Evolutionary conservation across 2,329 filamentous ascomycete genomes (phyloP).

Genomic region (Alternaria ethzedia): DNA sequence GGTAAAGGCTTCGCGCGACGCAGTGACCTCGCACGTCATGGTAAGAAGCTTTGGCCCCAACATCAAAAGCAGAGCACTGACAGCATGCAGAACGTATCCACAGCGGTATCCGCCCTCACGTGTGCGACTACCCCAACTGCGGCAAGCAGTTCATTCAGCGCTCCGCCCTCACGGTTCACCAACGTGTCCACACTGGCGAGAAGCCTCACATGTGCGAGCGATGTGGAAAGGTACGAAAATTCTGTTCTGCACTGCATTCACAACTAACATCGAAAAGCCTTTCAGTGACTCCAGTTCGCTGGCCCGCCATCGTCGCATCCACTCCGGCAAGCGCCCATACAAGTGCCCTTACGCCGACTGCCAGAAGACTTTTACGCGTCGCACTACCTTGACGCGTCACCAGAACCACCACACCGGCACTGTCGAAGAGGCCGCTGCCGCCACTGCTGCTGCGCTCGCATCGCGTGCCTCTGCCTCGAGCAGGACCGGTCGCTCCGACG

Average conservation of each 20-base stretch:
- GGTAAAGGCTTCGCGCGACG: constrained; percentile 89
- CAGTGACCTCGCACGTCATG: constrained; percentile 92
- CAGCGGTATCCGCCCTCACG: constrained; percentile 86
- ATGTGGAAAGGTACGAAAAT: constrained; percentile 81
- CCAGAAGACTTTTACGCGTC: constrained; percentile 96
- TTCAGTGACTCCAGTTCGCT: constrained; percentile 97
- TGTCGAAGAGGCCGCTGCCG: constrained; percentile 88
- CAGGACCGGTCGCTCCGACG: constrained; percentile 69
- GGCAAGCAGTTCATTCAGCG: constrained; percentile 98
- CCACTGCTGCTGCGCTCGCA: constrained; percentile 85
- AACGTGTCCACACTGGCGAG: constrained; percentile 94
- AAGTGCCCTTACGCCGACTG: constrained; percentile 98
- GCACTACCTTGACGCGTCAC: constrained; percentile 92
- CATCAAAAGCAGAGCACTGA: constrained; percentile 41
- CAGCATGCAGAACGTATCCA: constrained; percentile 82
- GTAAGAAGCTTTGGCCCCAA: constrained; percentile 63
- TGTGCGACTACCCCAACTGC: constrained; percentile 87
- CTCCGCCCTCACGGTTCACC: constrained; percentile 92
- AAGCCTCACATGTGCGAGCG: constrained; percentile 98
- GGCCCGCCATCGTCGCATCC: constrained; percentile 90
- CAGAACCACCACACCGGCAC: constrained; percentile 96
- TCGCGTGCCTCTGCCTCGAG: constrained; percentile 54
- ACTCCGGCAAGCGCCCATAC: constrained; percentile 94
- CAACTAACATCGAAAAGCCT: constrained; percentile 63
- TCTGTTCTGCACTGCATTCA: not conserved